phyloP scores from a whole-genome alignment of 345 rosid genomes.

The Hirschfeldia incana region DNA sequence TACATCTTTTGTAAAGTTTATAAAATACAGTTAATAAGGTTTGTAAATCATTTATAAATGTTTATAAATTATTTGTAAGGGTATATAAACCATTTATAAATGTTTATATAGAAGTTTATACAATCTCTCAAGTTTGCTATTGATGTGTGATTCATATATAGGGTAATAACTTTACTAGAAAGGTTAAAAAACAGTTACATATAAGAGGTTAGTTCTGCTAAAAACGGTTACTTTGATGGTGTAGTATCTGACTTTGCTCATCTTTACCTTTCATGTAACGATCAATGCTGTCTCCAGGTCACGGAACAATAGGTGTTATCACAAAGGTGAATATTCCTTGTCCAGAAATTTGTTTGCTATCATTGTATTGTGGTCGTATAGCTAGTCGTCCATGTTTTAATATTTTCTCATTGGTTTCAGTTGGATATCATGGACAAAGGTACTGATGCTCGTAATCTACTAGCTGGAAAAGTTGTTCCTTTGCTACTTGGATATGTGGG shows the following conservation, averaged over 20 bases:
- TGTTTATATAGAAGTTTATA: no score
- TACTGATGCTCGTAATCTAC: slow-evolving; percentile 59
- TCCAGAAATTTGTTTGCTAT: slow-evolving; percentile 16
- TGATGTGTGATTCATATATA: no score
- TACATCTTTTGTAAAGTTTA: no score
- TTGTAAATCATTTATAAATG: no score
- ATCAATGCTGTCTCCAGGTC: slow-evolving; percentile 51
- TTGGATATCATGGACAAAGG: slow-evolving; percentile 83
- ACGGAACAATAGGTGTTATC: slow-evolving; percentile 66
- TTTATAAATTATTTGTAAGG: no score
- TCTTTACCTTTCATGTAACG: slow-evolving; percentile 1
- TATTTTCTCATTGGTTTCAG: slow-evolving; percentile 39
- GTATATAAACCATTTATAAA: no score
- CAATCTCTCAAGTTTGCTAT: no score
- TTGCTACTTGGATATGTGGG: slow-evolving; percentile 69
- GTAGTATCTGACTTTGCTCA: slow-evolving; percentile 2
- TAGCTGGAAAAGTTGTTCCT: slow-evolving; percentile 64
- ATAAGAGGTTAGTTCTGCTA: background rate
- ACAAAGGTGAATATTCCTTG: slow-evolving; percentile 53
- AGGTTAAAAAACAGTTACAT: no score
- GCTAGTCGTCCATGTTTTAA: slow-evolving; percentile 7
- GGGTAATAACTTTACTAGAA: no score
- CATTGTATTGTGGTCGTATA: background rate
- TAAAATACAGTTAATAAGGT: no score
- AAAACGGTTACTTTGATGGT: background rate